A percentile compares a stretch with the other conserved stretches of the same genome.
Evolutionary conservation across 2,329 filamentous ascomycete genomes (phyloP).

Genomic region (Xylariaceae sp.): DNA sequence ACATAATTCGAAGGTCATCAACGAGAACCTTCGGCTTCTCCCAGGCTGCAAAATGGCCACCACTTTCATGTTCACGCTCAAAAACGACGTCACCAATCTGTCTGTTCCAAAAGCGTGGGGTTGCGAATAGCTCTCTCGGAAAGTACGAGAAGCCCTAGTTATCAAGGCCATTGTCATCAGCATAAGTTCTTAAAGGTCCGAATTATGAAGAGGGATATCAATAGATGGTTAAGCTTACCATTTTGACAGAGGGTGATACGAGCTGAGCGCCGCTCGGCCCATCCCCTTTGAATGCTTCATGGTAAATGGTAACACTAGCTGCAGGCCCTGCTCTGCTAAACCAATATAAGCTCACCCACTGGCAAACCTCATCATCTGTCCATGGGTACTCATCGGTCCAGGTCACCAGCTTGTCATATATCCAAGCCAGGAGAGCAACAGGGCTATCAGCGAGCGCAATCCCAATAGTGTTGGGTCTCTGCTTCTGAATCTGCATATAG

Average conservation of each 20-base stretch:
- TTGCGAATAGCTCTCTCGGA: constrained; percentile 15
- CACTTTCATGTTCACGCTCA: constrained; percentile 18
- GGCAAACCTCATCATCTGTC: constrained; percentile 21
- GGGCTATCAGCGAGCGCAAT: constrained; percentile 35
- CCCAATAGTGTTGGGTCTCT: constrained; percentile 34
- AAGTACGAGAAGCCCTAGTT: constrained; percentile 20
- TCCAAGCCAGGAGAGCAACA: constrained; percentile 36
- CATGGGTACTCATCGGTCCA: constrained; percentile 32
- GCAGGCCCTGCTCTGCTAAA: constrained; percentile 21
- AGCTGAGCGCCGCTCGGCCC: neutral
- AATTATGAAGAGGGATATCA: neutral
- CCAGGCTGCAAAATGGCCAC: constrained; percentile 20
- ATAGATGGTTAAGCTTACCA: constrained; percentile 1
- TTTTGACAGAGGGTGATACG: neutral
- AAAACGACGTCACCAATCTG: constrained; percentile 23
- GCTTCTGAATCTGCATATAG: constrained; percentile 31
- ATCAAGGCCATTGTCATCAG: neutral
- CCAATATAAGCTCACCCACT: constrained; percentile 24
- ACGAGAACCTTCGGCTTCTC: constrained; percentile 13
- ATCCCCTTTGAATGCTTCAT: constrained; percentile 14
- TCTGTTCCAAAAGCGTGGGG: constrained; percentile 15
- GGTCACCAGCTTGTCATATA: constrained; percentile 36
- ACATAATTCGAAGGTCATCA: constrained; percentile 15
- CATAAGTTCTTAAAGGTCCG: neutral
- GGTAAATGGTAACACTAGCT: constrained; percentile 17